These are phyloP conservation scores for Solanum ossicruentum DNA, from an alignment of 257 asterid species.

Conservation along the genomic window DNA sequence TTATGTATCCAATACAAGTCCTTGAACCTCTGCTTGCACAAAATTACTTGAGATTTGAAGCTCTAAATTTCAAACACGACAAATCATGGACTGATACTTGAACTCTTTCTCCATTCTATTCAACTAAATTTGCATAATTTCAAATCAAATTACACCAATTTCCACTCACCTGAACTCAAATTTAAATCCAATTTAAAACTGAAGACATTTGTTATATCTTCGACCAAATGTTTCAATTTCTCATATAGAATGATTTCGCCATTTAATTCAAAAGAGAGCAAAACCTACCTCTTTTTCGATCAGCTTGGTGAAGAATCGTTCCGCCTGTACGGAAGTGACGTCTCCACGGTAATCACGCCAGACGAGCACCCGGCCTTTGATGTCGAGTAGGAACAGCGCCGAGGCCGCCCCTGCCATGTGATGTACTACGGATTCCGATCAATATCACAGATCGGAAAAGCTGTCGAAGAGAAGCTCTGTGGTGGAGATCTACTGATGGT, in stretches of 20 bases:
- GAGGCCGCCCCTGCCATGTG: conserved; percentile 97
- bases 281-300: conserved; percentile 67
- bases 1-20: background rate
- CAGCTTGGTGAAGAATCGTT: conserved; percentile 82
- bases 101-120: background rate
- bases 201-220: background rate
- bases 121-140: background rate
- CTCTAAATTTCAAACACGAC: background rate
- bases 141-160: background rate
- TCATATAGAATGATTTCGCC: background rate
- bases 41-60: background rate
- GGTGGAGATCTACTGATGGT: background rate
- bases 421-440: background rate
- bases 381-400: conserved; percentile 98
- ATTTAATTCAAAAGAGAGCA: background rate
- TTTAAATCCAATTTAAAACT: background rate
- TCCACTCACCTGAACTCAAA: background rate
- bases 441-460: background rate
- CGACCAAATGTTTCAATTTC: background rate
- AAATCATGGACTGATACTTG: background rate
- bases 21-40: background rate
- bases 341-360: conserved; percentile 99
- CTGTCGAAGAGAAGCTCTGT: background rate
- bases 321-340: conserved; percentile 80
- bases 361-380: conserved; percentile 88